phyloP scores from a whole-genome alignment of 257 asterid genomes.

The Lantana camara region DNA sequence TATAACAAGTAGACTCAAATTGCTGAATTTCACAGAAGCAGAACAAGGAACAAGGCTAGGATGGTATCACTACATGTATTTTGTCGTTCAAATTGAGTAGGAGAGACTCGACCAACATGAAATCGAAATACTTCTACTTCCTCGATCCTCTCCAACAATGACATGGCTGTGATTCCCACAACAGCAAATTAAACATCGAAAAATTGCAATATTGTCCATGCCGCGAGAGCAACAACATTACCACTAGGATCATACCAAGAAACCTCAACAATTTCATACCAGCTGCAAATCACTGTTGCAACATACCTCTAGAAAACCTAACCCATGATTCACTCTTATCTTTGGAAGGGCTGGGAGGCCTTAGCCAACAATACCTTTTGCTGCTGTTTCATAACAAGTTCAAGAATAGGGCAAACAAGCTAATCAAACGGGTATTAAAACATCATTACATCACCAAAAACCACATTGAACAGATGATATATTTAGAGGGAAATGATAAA shows the following conservation, averaged over 20 bases:
- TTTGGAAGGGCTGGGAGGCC: not conserved
- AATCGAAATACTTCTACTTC: not conserved
- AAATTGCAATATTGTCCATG: not conserved
- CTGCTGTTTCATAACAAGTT: too few species aligned
- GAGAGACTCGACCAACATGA: not conserved
- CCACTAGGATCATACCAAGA: not conserved
- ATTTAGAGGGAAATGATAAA: too few species aligned
- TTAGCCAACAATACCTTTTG: not conserved
- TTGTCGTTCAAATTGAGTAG: not conserved
- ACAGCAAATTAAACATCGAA: not conserved
- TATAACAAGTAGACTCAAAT: not conserved
- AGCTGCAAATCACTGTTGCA: not conserved
- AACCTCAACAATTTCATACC: not conserved
- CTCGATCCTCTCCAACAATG: not conserved
- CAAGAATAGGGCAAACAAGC: not conserved
- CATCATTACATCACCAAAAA: not conserved
- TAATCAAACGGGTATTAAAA: not conserved
- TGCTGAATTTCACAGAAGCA: not conserved
- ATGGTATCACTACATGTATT: not conserved
- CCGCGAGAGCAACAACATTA: not conserved
- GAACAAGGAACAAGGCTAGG: not conserved
- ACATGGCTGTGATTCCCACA: not conserved
- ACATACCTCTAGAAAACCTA: not conserved
- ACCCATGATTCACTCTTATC: not conserved
- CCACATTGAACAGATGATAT: not conserved